These are phyloP conservation scores for Neurospora terricola DNA, from an alignment of 495 filamentous ascomycete species.

Conservation along the genomic window DNA sequence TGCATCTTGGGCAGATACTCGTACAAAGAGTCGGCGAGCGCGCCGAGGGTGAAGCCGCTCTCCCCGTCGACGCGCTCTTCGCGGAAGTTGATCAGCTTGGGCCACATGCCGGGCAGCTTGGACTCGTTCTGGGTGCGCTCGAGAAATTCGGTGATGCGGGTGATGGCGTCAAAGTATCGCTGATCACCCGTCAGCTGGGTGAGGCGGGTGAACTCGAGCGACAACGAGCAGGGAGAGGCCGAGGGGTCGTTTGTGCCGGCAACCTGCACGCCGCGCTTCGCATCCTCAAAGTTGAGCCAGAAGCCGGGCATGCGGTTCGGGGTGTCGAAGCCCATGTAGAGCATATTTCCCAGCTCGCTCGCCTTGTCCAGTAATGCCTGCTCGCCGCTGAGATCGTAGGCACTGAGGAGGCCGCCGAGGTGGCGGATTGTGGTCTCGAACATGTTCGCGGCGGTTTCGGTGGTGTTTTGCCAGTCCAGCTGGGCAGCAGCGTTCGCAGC, in stretches of 20 bases:
- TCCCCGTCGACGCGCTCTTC: constrained; percentile 17
- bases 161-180: constrained; percentile 77
- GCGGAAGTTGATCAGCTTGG: constrained; percentile 25
- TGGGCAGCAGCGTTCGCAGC: constrained; percentile 55
- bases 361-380: constrained; percentile 59
- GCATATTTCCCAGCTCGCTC: constrained; percentile 63
- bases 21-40: constrained; percentile 73
- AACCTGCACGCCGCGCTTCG: constrained; percentile 64
- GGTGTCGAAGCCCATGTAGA: constrained; percentile 79
- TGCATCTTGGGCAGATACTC: constrained; percentile 75
- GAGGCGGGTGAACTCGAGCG: constrained; percentile 74
- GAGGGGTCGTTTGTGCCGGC: constrained; percentile 40
- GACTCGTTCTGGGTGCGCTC: constrained; percentile 57
- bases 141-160: constrained; percentile 65
- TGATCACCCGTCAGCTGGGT: constrained; percentile 67
- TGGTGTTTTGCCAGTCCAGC: constrained; percentile 66
- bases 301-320: constrained; percentile 79
- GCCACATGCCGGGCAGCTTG: constrained; percentile 54
- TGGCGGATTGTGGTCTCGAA: constrained; percentile 71
- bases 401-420: constrained; percentile 63
- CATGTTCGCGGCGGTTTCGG: constrained; percentile 41
- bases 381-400: constrained; percentile 66
- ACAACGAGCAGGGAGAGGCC: constrained; percentile 71
- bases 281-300: constrained; percentile 59
- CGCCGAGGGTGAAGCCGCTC: constrained; percentile 58